Conservation (phyloP, 1,139 yeast species). For the Geotrichum bryndzae region DNA sequence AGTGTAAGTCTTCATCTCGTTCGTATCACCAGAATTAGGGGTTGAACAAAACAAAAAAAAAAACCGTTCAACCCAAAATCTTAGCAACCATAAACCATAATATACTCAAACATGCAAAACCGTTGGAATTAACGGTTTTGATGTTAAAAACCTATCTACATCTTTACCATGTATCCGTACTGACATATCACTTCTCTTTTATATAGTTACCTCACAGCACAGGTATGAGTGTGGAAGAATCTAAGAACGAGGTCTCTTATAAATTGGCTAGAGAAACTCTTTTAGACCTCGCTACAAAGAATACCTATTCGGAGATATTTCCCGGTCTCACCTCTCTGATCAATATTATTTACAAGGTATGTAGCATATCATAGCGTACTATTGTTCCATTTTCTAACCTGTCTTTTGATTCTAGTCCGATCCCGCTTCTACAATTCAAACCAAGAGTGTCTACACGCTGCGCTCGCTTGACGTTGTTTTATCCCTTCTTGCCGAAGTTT, state of each 20-base stretch:
- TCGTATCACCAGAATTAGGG: background rate
- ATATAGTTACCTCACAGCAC: constrained; percentile 27
- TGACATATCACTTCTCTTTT: background rate
- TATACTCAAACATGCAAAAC: background rate
- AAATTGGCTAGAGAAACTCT: constrained; percentile 15
- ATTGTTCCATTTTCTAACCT: background rate
- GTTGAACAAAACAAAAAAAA: background rate
- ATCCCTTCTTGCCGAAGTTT: constrained; percentile 14
- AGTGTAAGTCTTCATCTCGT: constrained; percentile 8
- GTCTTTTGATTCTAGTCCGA: constrained; percentile 9
- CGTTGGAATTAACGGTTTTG: background rate
- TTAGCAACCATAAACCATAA: background rate
- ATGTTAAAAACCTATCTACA: background rate
- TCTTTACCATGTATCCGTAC: background rate
- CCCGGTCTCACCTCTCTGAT: constrained; percentile 14
- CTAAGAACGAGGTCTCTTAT: constrained; percentile 22
- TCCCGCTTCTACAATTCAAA: constrained; percentile 11
- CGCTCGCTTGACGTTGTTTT: constrained; percentile 12
- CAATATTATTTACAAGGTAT: constrained; percentile 16
- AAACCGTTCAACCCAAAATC: background rate
- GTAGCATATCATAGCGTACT: background rate
- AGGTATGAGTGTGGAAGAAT: constrained; percentile 27
- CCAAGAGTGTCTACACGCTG: constrained; percentile 11
- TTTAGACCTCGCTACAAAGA: constrained; percentile 11
- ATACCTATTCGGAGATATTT: constrained; percentile 15